Conservation (phyloP, 2,329 filamentous ascomycete species). For the Ceratocystis variospora region DNA sequence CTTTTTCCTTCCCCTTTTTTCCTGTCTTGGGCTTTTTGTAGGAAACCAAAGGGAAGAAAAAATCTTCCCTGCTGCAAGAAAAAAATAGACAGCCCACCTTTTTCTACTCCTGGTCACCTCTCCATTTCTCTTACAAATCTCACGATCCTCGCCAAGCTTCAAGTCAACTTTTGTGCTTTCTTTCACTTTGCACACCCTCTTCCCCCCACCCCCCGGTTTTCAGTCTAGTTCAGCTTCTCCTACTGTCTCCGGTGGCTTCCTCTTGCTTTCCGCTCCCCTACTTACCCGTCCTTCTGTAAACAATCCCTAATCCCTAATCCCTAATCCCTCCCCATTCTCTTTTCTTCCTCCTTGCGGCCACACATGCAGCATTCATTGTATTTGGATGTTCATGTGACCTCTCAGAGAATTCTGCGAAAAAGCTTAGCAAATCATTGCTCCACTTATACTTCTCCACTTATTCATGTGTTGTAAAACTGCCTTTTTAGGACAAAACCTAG, state of each 20-base stretch:
- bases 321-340: slow-evolving; percentile 22
- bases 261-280: not conserved
- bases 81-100: not conserved
- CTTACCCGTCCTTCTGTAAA: not conserved
- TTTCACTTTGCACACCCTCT: not conserved
- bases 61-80: not conserved
- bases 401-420: not conserved
- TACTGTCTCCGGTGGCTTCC: not conserved
- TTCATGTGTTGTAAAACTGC: not conserved
- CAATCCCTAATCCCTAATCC: slow-evolving; percentile 16
- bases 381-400: slow-evolving; percentile 5
- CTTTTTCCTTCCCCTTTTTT: not conserved
- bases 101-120: not conserved
- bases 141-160: not conserved
- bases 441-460: not conserved
- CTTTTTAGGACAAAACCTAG: not conserved
- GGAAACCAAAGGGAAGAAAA: not conserved
- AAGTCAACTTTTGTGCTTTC: not conserved
- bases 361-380: not conserved
- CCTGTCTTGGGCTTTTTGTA: not conserved
- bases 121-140: slow-evolving; percentile 2
- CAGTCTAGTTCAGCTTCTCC: not conserved
- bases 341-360: slow-evolving; percentile 7
- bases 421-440: not conserved
- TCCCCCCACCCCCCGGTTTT: not conserved